A percentile compares a stretch with the other conserved stretches of the same genome.
Conservation (phyloP, 1,284 basidiomycete species). For the Calocybe gambosa region DNA sequence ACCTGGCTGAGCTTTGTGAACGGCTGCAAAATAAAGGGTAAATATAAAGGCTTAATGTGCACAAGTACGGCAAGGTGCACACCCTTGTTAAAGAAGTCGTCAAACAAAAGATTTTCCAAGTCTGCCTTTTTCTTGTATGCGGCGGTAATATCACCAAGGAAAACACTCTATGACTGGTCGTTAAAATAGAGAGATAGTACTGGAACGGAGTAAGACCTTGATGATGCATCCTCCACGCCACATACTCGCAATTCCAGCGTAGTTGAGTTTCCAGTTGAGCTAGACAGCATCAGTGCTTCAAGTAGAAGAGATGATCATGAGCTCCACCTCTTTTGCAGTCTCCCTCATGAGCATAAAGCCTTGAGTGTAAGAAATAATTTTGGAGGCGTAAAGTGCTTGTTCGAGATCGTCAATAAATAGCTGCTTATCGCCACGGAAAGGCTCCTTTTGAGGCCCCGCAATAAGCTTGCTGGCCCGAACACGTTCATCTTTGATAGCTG, state of each 20-base stretch:
- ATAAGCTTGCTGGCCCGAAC: constrained; percentile 88
- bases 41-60: constrained; percentile 9
- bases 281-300: constrained; percentile 22
- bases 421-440: constrained; percentile 97
- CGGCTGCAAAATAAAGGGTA: constrained; percentile 39
- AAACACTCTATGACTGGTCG: constrained; percentile 61
- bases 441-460: constrained; percentile 83
- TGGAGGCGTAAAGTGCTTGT: constrained; percentile 98
- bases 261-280: constrained; percentile 83
- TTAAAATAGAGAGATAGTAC: background rate
- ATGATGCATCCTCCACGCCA: constrained; percentile 99
- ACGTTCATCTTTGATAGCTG: constrained; percentile 97
- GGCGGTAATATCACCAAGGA: constrained; percentile 88
- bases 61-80: too few relatives aligned
- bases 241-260: constrained; percentile 97
- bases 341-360: constrained; percentile 99
- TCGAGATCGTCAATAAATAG: constrained; percentile 99
- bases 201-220: constrained; percentile 45
- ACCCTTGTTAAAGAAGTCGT: constrained; percentile 98
- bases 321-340: constrained; percentile 86
- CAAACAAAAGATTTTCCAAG: constrained; percentile 92
- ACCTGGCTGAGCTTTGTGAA: constrained; percentile 93
- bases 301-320: background rate
- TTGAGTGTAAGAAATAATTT: constrained; percentile 99
- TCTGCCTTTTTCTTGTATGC: constrained; percentile 87